phyloP scores from a whole-genome alignment of 2,329 filamentous ascomycete genomes.

The Calonectria henricotiae region DNA sequence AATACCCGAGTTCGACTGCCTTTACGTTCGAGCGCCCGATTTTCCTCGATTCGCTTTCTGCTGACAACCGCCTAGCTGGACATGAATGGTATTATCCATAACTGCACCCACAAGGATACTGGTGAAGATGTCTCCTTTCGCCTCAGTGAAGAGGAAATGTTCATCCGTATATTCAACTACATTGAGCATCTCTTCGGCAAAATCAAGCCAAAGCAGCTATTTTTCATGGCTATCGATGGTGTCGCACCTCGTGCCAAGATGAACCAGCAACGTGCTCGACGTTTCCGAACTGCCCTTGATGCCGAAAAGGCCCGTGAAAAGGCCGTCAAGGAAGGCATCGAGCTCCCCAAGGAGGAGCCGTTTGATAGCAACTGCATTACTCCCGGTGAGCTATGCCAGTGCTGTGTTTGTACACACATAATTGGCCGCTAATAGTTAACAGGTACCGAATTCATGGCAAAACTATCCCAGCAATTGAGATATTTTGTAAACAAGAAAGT shows the following conservation, averaged over 20 bases:
- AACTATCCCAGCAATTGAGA: constrained; percentile 92
- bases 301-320: constrained; percentile 92
- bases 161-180: constrained; percentile 99
- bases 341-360: constrained; percentile 94
- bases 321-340: constrained; percentile 88
- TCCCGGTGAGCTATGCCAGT: constrained; percentile 71
- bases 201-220: constrained; percentile 98
- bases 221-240: constrained; percentile 99
- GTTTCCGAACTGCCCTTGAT: constrained; percentile 95
- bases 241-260: constrained; percentile 99
- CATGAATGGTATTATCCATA: constrained; percentile 99
- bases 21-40: constrained; percentile 76
- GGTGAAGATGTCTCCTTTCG: constrained; percentile 90
- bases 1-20: constrained; percentile 98
- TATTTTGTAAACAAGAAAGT: constrained; percentile 99
- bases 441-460: constrained; percentile 96
- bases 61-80: constrained; percentile 73
- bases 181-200: constrained; percentile 99
- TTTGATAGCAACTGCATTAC: constrained; percentile 99
- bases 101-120: constrained; percentile 97
- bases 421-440: constrained; percentile 38
- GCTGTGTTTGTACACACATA: too few relatives aligned
- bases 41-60: constrained; percentile 40
- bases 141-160: constrained; percentile 98
- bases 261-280: constrained; percentile 97